A percentile compares a stretch with the other conserved stretches of the same genome.
phyloP scores from a whole-genome alignment of 1,139 yeast genomes.

The Saccharomyces pastorianus region DNA sequence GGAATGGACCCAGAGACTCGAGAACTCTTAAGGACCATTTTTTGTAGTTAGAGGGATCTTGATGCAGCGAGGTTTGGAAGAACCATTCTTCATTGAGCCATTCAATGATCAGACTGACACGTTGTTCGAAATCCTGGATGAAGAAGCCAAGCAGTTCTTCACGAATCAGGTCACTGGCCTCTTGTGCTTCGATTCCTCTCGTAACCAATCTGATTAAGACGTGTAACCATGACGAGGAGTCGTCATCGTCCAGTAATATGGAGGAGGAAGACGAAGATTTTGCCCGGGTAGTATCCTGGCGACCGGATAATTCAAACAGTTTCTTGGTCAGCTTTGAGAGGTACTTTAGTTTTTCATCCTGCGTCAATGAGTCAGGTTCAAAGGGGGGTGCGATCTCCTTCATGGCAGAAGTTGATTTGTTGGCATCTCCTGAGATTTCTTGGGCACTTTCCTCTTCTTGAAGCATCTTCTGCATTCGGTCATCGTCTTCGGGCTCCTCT shows the following conservation, averaged over 20 bases:
- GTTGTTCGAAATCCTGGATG: conserved; percentile 59
- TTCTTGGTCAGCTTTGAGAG: not conserved
- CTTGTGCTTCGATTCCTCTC: conserved; percentile 50
- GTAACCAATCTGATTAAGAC: conserved; percentile 73
- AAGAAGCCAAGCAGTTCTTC: conserved; percentile 66
- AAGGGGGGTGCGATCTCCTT: not conserved
- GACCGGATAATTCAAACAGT: not conserved
- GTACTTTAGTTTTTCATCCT: not conserved
- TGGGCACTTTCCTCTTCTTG: not conserved
- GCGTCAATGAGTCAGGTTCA: not conserved
- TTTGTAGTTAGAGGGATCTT: conserved; percentile 44
- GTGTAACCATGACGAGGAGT: conserved; percentile 56
- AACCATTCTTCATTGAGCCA: conserved; percentile 98
- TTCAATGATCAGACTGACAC: conserved; percentile 72
- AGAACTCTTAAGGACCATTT: conserved; percentile 66
- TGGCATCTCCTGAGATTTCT: not conserved
- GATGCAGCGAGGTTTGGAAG: conserved; percentile 37
- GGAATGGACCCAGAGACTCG: conserved; percentile 74
- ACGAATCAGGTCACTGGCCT: conserved; percentile 54
- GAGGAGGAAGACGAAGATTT: not conserved
- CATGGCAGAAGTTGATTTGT: not conserved
- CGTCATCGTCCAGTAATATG: conserved; percentile 34
- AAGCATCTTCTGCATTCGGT: conserved; percentile 18
- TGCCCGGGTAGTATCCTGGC: not conserved
- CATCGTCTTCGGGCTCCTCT: conserved; percentile 15